phyloP scores from a whole-genome alignment of 2,329 filamentous ascomycete species.

The Fusarium sp. region DNA sequence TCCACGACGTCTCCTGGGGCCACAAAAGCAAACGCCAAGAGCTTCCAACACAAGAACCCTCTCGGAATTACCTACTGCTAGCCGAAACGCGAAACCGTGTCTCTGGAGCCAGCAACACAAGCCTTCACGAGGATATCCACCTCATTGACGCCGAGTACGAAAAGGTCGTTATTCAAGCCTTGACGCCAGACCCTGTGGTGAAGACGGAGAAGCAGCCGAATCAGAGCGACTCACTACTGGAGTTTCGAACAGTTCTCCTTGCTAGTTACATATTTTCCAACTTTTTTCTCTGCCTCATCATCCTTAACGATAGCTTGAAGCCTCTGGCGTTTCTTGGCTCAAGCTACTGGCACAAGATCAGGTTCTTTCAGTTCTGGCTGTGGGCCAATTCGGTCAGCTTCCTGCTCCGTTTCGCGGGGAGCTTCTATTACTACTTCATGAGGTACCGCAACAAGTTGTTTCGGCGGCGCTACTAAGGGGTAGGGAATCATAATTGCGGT shows the following conservation, averaged over 20 bases:
- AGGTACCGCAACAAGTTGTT: neutral
- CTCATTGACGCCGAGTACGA: neutral
- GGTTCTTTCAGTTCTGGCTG: conserved; percentile 4
- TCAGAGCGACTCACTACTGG: neutral
- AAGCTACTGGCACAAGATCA: conserved; percentile 4
- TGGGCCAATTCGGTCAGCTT: conserved; percentile 9
- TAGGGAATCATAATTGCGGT: no score
- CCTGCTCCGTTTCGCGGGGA: neutral
- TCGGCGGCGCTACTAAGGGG: neutral
- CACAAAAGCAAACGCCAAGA: neutral
- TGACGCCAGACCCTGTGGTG: neutral
- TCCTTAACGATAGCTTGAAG: conserved; percentile 3
- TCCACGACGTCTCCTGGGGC: conserved; percentile 10
- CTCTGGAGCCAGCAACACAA: neutral
- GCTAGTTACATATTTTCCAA: conserved; percentile 13
- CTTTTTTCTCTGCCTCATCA: conserved; percentile 1
- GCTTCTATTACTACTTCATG: neutral
- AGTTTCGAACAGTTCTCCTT: conserved; percentile 10
- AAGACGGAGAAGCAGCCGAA: neutral
- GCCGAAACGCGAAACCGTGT: neutral
- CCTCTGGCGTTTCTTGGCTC: neutral
- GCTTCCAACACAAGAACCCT: neutral
- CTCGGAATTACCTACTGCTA: neutral
- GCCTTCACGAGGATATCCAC: neutral
- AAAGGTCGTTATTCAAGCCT: neutral